phyloP scores from a whole-genome alignment of 139 green algal species.

The Auxenochlorella pyrenoidosa region DNA sequence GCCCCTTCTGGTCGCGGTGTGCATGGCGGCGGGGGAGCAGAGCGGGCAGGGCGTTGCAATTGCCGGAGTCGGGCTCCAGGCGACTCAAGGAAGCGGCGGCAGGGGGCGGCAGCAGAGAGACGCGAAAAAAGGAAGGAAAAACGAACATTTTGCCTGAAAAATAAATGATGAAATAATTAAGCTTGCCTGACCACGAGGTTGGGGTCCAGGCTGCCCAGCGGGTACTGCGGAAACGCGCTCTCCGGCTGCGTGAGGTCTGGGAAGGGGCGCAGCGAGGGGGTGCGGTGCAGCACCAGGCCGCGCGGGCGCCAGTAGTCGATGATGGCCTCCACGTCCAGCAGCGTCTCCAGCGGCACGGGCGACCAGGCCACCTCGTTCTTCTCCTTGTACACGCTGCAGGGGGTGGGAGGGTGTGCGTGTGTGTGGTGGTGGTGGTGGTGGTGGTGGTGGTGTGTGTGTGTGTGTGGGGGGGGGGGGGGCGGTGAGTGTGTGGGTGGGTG shows the following conservation, averaged over 20 bases:
- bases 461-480: background rate
- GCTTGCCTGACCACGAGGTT: constrained; percentile 28
- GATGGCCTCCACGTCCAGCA: constrained; percentile 69
- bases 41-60: no score
- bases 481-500: background rate
- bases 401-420: no score
- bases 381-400: constrained; percentile 53
- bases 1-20: no score
- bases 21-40: no score
- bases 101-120: no score
- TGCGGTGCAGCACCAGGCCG: constrained; percentile 54
- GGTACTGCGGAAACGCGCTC: constrained; percentile 39
- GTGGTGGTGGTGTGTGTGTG: no score
- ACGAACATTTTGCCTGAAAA: no score
- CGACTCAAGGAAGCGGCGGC: no score
- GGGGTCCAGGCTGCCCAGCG: constrained; percentile 15
- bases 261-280: constrained; percentile 43
- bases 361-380: constrained; percentile 76
- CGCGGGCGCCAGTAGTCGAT: constrained; percentile 43
- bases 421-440: no score
- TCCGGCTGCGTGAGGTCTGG: constrained; percentile 44
- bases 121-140: no score
- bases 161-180: no score
- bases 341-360: constrained; percentile 48
- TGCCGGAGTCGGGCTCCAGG: no score